Evolutionary conservation across 116 monocot genomes (phyloP), one percentile per base, ranked within the genome.

Genomic region (Trichopus zeylanicus): DNA sequence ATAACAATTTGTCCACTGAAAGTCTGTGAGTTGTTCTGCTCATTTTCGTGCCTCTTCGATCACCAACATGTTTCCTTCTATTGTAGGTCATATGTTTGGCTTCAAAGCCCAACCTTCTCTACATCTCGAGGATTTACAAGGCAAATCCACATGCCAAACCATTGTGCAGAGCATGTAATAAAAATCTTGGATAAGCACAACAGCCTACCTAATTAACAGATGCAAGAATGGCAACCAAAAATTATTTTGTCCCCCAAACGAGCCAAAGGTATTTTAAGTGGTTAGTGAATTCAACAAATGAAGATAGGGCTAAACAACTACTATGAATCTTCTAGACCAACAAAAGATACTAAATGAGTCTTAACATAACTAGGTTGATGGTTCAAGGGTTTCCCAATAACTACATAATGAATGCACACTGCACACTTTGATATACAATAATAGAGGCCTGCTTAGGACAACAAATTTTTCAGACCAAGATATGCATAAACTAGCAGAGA

Each of bases 401-500:
- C 90, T 31, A 87, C 90, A 74, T 95, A 95, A 46, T 66, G 90
- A 55, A 95, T 95, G 26, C 95, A 90, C 65, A 90, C 65, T 59
- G 82, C 75, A 55, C 95, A 87, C 56, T 95, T 95, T 74, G 95
- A 84, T 68, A 95, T 71, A 57, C 84, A 90, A 69, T 95, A 95
- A 79, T 95, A 90, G 35, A 95, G 67, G 54, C 90, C 95, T 95
- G 71, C 8, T 68, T 63, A 59, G 46, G 24, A 55, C n/a, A 0
- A 31, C 28, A 27, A 26, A 53, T 12, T 0, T 27, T 28, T 28
- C 10, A 53, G 26, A 53, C 18, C 16, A 53, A 26, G 28, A 9
- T 13, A 22, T 3, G 8, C 4, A 8, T 46, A 56, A 55, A 52
- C 52, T 7, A 1, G 34, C 48, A 22, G 8, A 33, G 31, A 51